Percentiles rank a stretch among this genome's conserved stretches.
phyloP scores from a whole-genome alignment of 2,329 filamentous ascomycete species.

The Coniochaeta sp. region DNA sequence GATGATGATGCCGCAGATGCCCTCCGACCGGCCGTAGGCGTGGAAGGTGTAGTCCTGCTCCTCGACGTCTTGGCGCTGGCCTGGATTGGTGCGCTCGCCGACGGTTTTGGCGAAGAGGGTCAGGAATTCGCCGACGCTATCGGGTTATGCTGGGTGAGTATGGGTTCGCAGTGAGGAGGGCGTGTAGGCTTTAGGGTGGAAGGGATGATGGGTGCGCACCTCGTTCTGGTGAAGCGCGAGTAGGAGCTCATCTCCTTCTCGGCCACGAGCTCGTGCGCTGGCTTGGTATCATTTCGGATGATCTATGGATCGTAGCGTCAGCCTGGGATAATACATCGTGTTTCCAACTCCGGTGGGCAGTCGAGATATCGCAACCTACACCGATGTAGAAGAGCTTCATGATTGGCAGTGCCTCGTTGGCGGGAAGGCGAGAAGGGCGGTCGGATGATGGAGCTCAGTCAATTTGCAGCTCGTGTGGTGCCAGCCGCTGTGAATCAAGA shows the following conservation, averaged over 20 bases:
- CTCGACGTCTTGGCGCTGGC: slow-evolving; percentile 76
- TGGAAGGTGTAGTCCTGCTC: slow-evolving; percentile 73
- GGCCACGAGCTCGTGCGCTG: slow-evolving; percentile 66
- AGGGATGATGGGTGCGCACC: neutral
- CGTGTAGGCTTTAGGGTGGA: too few relatives aligned
- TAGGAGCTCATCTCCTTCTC: slow-evolving; percentile 71
- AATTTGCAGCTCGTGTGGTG: neutral
- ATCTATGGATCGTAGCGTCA: slow-evolving; percentile 42
- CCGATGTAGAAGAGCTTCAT: slow-evolving; percentile 87
- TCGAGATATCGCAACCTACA: slow-evolving; percentile 42
- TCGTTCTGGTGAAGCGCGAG: slow-evolving; percentile 33
- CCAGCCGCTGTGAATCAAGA: neutral
- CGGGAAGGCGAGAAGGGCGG: slow-evolving; percentile 15
- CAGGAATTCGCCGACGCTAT: slow-evolving; percentile 55
- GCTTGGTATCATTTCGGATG: slow-evolving; percentile 70
- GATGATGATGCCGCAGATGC: slow-evolving; percentile 68
- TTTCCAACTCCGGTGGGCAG: neutral
- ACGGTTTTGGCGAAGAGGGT: slow-evolving; percentile 79
- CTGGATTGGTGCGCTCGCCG: slow-evolving; percentile 68
- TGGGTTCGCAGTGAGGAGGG: neutral
- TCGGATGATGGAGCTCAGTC: too few relatives aligned
- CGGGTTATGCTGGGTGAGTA: neutral
- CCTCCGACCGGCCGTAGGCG: slow-evolving; percentile 65
- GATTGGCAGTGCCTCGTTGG: slow-evolving; percentile 10
- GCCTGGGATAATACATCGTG: neutral